Evolutionary conservation across 2,329 filamentous ascomycete species (phyloP).

Genomic region (Aspergillus jensenii): DNA sequence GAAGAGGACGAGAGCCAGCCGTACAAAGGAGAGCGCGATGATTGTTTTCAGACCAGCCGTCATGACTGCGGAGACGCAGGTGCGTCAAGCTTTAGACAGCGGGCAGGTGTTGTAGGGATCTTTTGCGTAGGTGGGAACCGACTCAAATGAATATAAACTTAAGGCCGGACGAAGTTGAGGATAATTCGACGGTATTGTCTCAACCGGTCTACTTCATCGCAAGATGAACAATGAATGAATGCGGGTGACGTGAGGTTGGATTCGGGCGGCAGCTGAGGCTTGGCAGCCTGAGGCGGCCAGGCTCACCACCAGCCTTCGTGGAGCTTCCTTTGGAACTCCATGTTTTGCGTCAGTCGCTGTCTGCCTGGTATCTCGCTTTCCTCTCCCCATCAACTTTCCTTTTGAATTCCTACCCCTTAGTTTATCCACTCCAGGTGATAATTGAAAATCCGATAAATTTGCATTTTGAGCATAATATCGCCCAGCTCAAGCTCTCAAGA

Average conservation of each 20-base stretch:
- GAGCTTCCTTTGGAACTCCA: constrained; percentile 5
- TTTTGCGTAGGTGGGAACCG: neutral
- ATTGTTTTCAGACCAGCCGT: constrained; percentile 97
- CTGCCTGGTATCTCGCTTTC: constrained; percentile 27
- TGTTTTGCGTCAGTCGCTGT: constrained; percentile 33
- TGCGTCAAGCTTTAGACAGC: constrained; percentile 19
- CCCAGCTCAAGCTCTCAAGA: constrained; percentile 40
- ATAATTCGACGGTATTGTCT: neutral
- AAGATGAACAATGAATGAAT: neutral
- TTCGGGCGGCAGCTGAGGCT: constrained; percentile 15
- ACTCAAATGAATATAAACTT: neutral
- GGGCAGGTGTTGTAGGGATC: constrained; percentile 2
- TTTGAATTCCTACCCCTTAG: constrained; percentile 2
- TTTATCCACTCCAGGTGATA: neutral
- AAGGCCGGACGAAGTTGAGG: neutral
- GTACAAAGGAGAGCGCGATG: constrained; percentile 94
- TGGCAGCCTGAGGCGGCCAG: constrained; percentile 20
- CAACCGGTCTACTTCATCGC: neutral
- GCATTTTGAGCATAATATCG: neutral
- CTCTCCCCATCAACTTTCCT: constrained; percentile 12
- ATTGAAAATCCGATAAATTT: neutral
- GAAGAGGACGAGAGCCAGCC: constrained; percentile 25
- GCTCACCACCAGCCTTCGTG: constrained; percentile 8
- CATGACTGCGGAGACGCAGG: constrained; percentile 40
- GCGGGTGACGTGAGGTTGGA: constrained; percentile 26